Evolutionary conservation across 352 stramenopile genomes (phyloP), one percentile per base, ranked within the genome.

Genomic region (Globisporangium alternatum): DNA sequence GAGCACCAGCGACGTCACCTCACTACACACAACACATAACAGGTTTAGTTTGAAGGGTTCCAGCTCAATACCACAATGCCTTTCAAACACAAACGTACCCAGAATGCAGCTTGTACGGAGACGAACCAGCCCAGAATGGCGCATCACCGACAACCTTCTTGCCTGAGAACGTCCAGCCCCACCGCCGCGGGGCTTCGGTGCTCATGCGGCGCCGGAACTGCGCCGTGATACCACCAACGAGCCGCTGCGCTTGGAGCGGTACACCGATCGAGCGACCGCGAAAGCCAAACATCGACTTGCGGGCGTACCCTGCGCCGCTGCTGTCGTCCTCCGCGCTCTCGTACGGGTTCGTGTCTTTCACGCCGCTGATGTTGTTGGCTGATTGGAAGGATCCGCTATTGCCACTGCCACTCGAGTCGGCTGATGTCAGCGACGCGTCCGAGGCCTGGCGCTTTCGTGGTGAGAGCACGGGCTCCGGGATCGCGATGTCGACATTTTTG

Each of bases 141-240:
- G 58, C 65, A 53, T 91, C 84, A 1, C 52, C 51, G 1, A 44
- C 58, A n/a, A 66, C 30, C 31, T 67, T 79, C 63, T 79, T 75
- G 15, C 65, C 68, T 9, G 76, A 67, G 66, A 95, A 86, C 22
- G 78, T 72, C 86, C 86, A 95, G 44, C 83, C 86, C 86, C 86
- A 95, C 22, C 73, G 73, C 28, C 73, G 75, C 6, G 80, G 76
- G 8, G 78, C 72, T 61, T 93, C 84, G 2, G 79, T 76, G 44
- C 84, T 88, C 70, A 96, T 90, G 3, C 85, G 81, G 3, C 86
- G 81, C 8, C 78, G 77, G 37, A 93, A 86, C 30, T 92, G 85
- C 0, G 87, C 87, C 31, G 85, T 93, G 31, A 96, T 57, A 1
- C 84, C 85, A 45, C 85, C 85, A 15, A 93, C 85, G 57, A 93